Conservation (phyloP, 2,329 filamentous ascomycete genomes). For the Ophiognomonia clavigignenti-juglandacearum region DNA sequence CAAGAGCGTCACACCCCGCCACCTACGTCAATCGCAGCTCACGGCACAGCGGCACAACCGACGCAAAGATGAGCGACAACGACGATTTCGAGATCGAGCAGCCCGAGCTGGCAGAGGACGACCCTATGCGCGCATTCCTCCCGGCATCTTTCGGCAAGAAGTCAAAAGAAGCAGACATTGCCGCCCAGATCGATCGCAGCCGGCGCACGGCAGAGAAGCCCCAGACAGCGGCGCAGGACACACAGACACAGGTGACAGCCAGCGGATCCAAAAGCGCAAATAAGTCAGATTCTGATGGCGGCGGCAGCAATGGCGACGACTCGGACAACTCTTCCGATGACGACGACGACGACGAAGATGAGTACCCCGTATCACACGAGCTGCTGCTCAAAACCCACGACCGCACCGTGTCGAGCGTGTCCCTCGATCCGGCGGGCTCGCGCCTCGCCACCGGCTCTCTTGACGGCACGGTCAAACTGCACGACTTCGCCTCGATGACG, state of each 20-base stretch:
- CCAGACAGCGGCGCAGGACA: conserved; percentile 22
- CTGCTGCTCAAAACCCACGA: conserved; percentile 90
- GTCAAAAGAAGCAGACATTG: conserved; percentile 65
- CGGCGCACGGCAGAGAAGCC: conserved; percentile 52
- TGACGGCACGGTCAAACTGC: conserved; percentile 86
- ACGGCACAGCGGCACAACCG: neutral
- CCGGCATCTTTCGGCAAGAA: conserved; percentile 84
- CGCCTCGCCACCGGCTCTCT: conserved; percentile 85
- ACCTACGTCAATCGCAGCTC: neutral
- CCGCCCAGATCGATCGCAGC: conserved; percentile 75
- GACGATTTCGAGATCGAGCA: conserved; percentile 55
- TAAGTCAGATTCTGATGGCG: conserved; percentile 20
- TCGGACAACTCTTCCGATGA: too few species aligned
- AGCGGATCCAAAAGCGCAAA: conserved; percentile 19
- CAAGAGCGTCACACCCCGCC: neutral
- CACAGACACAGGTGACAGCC: conserved; percentile 24
- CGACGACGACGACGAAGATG: conserved; percentile 68
- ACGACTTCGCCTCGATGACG: conserved; percentile 95
- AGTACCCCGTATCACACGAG: conserved; percentile 90
- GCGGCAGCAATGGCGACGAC: conserved; percentile 28
- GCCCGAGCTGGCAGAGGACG: conserved; percentile 53
- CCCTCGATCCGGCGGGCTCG: conserved; percentile 79
- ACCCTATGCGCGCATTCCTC: conserved; percentile 71
- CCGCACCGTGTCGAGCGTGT: conserved; percentile 75
- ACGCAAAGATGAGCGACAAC: conserved; percentile 50